Percentiles rank a stretch among this genome's conserved stretches.
These are phyloP conservation scores for Exophiala oligosperma DNA, from an alignment of 2,329 filamentous ascomycete genomes.

Conservation along the genomic window DNA sequence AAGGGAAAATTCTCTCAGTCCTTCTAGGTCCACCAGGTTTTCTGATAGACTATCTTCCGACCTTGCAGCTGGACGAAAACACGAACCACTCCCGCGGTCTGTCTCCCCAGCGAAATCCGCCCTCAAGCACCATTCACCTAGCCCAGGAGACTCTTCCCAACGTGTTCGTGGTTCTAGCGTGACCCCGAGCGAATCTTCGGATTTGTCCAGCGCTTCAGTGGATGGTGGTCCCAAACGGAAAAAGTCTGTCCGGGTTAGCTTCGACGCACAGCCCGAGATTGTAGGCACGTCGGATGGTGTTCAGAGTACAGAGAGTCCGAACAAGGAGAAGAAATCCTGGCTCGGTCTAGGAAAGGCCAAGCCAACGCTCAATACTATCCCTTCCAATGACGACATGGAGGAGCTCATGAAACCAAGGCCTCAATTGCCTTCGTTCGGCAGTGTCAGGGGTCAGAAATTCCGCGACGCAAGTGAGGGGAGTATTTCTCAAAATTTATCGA, in stretches of 20 bases:
- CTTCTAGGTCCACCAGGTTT: slow-evolving; percentile 59
- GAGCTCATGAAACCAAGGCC: slow-evolving; percentile 60
- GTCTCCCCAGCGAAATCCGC: slow-evolving; percentile 64
- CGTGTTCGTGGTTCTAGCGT: slow-evolving; percentile 25
- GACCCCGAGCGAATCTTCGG: slow-evolving; percentile 56
- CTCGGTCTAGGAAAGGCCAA: slow-evolving; percentile 39
- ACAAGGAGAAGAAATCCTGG: slow-evolving; percentile 35
- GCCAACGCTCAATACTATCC: slow-evolving; percentile 29
- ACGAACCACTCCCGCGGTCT: slow-evolving; percentile 60
- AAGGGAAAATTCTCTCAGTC: slow-evolving; percentile 48
- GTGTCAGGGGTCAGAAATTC: slow-evolving; percentile 51
- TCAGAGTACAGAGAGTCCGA: slow-evolving; percentile 35
- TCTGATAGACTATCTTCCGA: slow-evolving; percentile 52
- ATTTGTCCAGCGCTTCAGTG: slow-evolving; percentile 52
- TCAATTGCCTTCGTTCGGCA: slow-evolving; percentile 63
- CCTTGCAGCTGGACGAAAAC: slow-evolving; percentile 48
- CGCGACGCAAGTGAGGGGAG: slow-evolving; percentile 17
- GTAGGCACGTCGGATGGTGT: slow-evolving; percentile 47
- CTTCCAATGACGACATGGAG: slow-evolving; percentile 52
- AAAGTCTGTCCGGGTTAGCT: slow-evolving; percentile 66
- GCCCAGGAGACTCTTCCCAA: slow-evolving; percentile 3
- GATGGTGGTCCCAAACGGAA: slow-evolving; percentile 49
- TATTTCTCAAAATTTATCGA: background rate
- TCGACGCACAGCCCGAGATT: slow-evolving; percentile 57
- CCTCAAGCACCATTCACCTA: slow-evolving; percentile 53